Evolutionary conservation across 2,329 filamentous ascomycete genomes (phyloP), one percentile per base, ranked within the genome.

Genomic region (Leptographium galeiforme): DNA sequence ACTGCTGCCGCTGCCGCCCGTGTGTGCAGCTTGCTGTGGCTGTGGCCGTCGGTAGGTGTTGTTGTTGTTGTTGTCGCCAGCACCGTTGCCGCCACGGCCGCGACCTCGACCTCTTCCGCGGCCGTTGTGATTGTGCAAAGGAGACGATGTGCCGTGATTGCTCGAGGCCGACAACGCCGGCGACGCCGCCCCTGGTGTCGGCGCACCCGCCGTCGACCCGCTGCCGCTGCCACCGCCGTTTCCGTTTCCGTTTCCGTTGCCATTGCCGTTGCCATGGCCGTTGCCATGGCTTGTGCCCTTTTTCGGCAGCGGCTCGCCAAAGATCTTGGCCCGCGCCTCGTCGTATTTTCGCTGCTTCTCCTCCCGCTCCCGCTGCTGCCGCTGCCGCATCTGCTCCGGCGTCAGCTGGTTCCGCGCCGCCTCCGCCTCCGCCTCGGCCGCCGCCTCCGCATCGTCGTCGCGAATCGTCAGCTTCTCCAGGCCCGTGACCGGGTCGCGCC

Each of bases 311-410:
- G 57, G 50, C 57, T 57, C 81, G 19, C 89, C 89, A 67, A 96
- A 91, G 53, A 96, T 84, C 65, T 89, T 85, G 61, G 91, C 88
- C 34, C 91, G 78, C 7, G 84, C 87, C 70, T 95, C 89, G 57
- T 94, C 87, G 65, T 96, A 96, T 56, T 86, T 85, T 54, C 82
- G 82, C 71, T 95, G 87, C 71, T 93, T 95, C 70, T 95, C 89
- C 63, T 94, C 89, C 11, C 82, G 79, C 61, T 95, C 88, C 49
- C 79, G 77, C 64, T 89, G 81, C 52, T 90, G 87, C 63, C 85
- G 85, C 30, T 82, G 79, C 57, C 86, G 82, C 38, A 89, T 78
- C 70, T 95, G 85, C 61, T 91, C 87, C 4, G 84, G 78, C 0
- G 81, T 85, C 45, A 81, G 78, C 60, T 82, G 81, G 19, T 76